Base-by-base conservation (phyloP, 352 stramenopile species). In the Aphanomyces euteiches region DNA sequence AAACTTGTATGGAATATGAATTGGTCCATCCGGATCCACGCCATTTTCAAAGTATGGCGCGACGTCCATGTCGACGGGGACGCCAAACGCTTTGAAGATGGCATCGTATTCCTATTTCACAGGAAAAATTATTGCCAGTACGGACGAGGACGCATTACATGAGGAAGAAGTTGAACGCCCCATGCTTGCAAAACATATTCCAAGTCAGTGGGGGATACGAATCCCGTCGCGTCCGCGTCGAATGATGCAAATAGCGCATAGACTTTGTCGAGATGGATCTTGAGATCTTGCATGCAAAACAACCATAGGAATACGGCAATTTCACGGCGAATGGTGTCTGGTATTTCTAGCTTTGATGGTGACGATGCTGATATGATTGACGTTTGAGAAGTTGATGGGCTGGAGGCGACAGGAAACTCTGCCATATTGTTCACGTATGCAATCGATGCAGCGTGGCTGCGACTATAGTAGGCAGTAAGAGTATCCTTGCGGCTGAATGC, bases 401-500 rank as follows among this genome's bases (percentile, higher is more conserved):
- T 50, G 43, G 10, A n/a, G 43, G 10, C 2, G 28, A 28, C 2
- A 28, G 28, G 2, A n/a, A 12, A 12, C n/a, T 17, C 36, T 15
- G 39, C 54, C 6, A 40, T 7, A 10, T 19, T 61, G 21, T 61
- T 61, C 5, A 61, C 54, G 43, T 45, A 61, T 10, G 7, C 8
- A 10, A 61, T 28, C 54, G 54, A 61, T 37, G 19, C 17, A 7
- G 54, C 54, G 37, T 61, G 54, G 17, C 10, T 61, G 17, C 19
- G 37, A 50, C 64, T 61, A 19, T 70, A 70, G 21, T 70, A 70
- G n/a, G 64, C 64, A 12, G 45, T 70, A 1, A 70, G 64, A 21
- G 64, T 70, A n/a, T 70, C 64, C 40, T 70, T 70, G 3, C 64
- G 64, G 36, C 64, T 70, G 19, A 70, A 63, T 19, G 64, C 64